These are phyloP conservation scores for Tolypocladium ovalisporum DNA, from an alignment of 2,329 filamentous ascomycete genomes.

Conservation along the genomic window DNA sequence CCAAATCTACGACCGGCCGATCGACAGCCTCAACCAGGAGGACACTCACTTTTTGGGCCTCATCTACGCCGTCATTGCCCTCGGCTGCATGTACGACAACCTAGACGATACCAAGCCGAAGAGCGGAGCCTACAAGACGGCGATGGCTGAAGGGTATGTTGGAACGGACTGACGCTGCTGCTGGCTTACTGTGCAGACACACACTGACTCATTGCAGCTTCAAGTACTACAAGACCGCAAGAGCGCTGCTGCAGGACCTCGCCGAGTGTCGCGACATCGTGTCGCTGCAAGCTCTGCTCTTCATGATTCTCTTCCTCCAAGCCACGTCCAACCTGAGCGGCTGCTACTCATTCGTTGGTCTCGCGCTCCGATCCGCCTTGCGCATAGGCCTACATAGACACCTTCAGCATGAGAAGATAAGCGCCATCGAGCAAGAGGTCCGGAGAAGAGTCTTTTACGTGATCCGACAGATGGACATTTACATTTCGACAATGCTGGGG, in stretches of 20 bases:
- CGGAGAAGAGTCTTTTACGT: slow-evolving; percentile 57
- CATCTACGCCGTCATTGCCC: slow-evolving; percentile 57
- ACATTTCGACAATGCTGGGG: slow-evolving; percentile 56
- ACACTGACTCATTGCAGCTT: slow-evolving; percentile 38
- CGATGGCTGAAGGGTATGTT: slow-evolving; percentile 45
- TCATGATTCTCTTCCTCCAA: slow-evolving; percentile 74
- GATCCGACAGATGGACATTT: slow-evolving; percentile 60
- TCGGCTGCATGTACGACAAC: slow-evolving; percentile 61
- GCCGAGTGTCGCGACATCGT: slow-evolving; percentile 63
- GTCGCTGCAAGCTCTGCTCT: slow-evolving; percentile 65
- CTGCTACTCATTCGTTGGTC: slow-evolving; percentile 71
- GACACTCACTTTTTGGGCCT: slow-evolving; percentile 61
- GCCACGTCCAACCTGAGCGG: slow-evolving; percentile 68
- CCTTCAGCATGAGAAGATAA: slow-evolving; percentile 51
- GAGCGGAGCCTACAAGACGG: slow-evolving; percentile 34
- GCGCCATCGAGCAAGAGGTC: slow-evolving; percentile 52
- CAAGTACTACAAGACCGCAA: slow-evolving; percentile 62
- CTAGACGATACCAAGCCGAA: slow-evolving; percentile 43
- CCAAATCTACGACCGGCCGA: slow-evolving; percentile 60
- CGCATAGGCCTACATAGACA: slow-evolving; percentile 70
- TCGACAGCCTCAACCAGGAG: slow-evolving; percentile 49
- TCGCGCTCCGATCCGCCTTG: slow-evolving; percentile 64
- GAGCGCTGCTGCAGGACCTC: slow-evolving; percentile 53
- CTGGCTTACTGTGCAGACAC: background rate
- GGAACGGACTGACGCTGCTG: background rate